Conservation (phyloP, 768 basidiomycete genomes). For the button mushroom (Agaricus bisporus) region DNA sequence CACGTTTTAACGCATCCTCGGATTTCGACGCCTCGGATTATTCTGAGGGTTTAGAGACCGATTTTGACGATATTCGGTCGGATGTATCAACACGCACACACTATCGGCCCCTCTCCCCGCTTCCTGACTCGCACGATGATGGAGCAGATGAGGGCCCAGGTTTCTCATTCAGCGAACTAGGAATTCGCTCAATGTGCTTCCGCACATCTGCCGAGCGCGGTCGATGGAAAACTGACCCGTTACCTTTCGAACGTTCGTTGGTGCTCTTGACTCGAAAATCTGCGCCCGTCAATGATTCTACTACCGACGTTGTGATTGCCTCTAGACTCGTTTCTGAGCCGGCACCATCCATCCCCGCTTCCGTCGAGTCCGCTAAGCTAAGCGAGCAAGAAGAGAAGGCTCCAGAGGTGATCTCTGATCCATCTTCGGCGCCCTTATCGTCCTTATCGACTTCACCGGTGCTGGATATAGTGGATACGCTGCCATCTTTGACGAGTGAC, state of each 20-base stretch:
- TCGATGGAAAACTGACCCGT: constrained; percentile 48
- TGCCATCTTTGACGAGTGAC: constrained; percentile 26
- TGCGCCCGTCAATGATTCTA: constrained; percentile 24
- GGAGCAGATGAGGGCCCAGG: constrained; percentile 22
- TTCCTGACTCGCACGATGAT: constrained; percentile 29
- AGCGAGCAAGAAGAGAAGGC: constrained; percentile 7
- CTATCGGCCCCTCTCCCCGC: constrained; percentile 19
- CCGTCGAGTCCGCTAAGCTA: constrained; percentile 2
- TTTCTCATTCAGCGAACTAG: constrained; percentile 22
- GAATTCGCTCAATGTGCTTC: constrained; percentile 44
- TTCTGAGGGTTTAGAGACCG: constrained; percentile 21
- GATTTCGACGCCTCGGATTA: constrained; percentile 28
- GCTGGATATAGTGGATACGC: constrained; percentile 12
- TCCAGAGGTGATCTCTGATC: constrained; percentile 12
- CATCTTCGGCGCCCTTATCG: constrained; percentile 3
- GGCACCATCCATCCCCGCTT: constrained; percentile 19
- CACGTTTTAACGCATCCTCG: constrained; percentile 23
- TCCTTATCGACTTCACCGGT: constrained; percentile 11
- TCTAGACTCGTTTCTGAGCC: constrained; percentile 34
- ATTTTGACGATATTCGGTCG: constrained; percentile 18
- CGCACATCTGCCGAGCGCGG: constrained; percentile 53
- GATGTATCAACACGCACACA: constrained; percentile 21
- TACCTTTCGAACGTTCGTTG: constrained; percentile 23
- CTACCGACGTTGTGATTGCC: constrained; percentile 19
- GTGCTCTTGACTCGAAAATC: constrained; percentile 25